Evolutionary conservation across 768 basidiomycete genomes (phyloP), one percentile per base, ranked within the genome.

Genomic region (Thelephora aurantiotincta): DNA sequence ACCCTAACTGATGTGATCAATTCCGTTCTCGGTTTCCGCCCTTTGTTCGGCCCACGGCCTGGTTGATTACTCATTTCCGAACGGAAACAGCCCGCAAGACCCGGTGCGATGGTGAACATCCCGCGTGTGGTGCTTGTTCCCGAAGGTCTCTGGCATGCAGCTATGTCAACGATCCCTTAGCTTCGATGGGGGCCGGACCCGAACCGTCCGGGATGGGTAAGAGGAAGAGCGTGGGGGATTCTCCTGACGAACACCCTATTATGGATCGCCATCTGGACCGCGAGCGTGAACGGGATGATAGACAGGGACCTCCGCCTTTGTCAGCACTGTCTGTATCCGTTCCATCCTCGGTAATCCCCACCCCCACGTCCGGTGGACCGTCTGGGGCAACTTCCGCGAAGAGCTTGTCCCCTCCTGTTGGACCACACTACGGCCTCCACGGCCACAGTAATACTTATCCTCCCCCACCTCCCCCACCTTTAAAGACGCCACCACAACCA

Each of bases 61-160:
- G 41, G 46, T 19, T 47, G 43, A 48, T 22, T 19, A 45, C 23
- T 12, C 41, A 30, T n/a, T 41, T 44, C 50, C 45, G 50, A 23
- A 54, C 13, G 51, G 26, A 12, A 48, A 33, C 47, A 88, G 87
- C 86, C 33, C 87, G 87, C 50, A 90, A 90, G 68, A 90, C 87
- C 16, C 82, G 86, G 60, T 90, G 87, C 55, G 87, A 90, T 61
- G 87, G 87, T 35, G 82, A 72, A n/a, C 84, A 85, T 57, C 87
- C 87, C 26, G 73, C 80, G 22, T 90, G 87, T 60, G 78, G 82
- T 47, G 87, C 85, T 63, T 90, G 87, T 62, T 76, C 80, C 50
- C 81, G 83, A 51, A 70, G 87, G 54, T 73, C 75, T 37, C 69
- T 89, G 59, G 69, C 73, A 38, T 90, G 87, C 68, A 83, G 79